These are phyloP conservation scores for Luzula sylvatica DNA, from an alignment of 176 grass and related monocot species.

Conservation along the genomic window DNA sequence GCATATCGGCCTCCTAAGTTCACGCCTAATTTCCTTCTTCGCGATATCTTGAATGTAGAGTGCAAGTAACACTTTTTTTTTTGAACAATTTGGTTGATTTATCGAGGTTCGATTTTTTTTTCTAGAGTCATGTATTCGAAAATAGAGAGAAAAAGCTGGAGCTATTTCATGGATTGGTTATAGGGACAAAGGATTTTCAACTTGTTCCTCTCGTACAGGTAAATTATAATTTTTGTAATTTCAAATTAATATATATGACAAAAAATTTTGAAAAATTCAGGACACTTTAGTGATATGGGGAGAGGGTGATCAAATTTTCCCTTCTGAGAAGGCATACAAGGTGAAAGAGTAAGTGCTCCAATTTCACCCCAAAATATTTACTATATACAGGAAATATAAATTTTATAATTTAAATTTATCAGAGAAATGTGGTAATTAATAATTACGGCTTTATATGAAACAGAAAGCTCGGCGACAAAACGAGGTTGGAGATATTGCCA, in stretches of 20 bases:
- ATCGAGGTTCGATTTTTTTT: slow-evolving; percentile 10
- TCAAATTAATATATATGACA: too few relatives aligned
- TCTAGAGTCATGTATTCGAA: slow-evolving; percentile 46
- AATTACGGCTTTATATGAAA: neutral
- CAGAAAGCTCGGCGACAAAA: slow-evolving; percentile 64
- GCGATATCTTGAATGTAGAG: slow-evolving; percentile 49
- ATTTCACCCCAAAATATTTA: slow-evolving; percentile 1
- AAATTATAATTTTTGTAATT: too few relatives aligned
- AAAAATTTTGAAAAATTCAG: too few relatives aligned
- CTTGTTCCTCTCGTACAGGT: slow-evolving; percentile 67
- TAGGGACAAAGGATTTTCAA: slow-evolving; percentile 47
- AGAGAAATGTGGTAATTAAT: neutral
- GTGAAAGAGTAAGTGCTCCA: slow-evolving; percentile 47
- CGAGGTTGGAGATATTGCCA: slow-evolving; percentile 44
- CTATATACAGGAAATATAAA: neutral
- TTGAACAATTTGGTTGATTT: neutral
- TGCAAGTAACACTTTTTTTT: neutral
- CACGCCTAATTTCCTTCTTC: slow-evolving; percentile 64
- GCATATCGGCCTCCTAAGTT: slow-evolving; percentile 36
- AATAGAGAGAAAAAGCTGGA: slow-evolving; percentile 54
- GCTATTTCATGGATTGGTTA: slow-evolving; percentile 49
- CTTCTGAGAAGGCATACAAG: slow-evolving; percentile 44
- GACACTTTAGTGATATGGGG: slow-evolving; percentile 80
- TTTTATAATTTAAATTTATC: neutral
- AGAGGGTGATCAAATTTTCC: slow-evolving; percentile 74